Evolutionary conservation across 805 yeast species (phyloP).

Genomic region (Pichia eremophila): DNA sequence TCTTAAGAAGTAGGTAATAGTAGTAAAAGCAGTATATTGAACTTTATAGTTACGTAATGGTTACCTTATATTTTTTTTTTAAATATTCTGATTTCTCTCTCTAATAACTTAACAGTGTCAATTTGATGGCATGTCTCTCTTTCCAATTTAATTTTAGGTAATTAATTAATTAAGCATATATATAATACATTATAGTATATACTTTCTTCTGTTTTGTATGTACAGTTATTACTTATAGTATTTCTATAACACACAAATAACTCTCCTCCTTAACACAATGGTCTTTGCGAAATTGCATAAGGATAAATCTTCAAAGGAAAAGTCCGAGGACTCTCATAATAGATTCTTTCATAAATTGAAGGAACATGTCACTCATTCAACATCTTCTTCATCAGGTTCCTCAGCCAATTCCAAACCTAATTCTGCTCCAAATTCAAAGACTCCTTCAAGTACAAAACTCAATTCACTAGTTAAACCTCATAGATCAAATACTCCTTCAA

Average conservation of each 20-base stretch:
- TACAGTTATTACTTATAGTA: no score
- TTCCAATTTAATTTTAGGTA: no score
- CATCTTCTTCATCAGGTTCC: neutral
- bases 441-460: neutral
- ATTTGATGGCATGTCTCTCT: no score
- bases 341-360: constrained; percentile 2
- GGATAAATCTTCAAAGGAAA: neutral
- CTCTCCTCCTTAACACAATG: neutral
- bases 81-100: neutral
- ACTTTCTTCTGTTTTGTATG: no score
- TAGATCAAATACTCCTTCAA: neutral
- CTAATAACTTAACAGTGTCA: no score
- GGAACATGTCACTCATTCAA: constrained; percentile 2
- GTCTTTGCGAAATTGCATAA: neutral
- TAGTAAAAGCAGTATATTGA: neutral
- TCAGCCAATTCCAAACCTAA: neutral
- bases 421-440: neutral
- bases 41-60: neutral
- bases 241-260: no score
- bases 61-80: neutral
- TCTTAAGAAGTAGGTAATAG: constrained; percentile 41
- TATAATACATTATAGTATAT: no score
- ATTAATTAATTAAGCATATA: no score
- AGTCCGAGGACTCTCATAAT: constrained; percentile 1
- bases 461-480: neutral